Conservation (phyloP, 2,329 filamentous ascomycete species). For the Nemania bipapillata region DNA sequence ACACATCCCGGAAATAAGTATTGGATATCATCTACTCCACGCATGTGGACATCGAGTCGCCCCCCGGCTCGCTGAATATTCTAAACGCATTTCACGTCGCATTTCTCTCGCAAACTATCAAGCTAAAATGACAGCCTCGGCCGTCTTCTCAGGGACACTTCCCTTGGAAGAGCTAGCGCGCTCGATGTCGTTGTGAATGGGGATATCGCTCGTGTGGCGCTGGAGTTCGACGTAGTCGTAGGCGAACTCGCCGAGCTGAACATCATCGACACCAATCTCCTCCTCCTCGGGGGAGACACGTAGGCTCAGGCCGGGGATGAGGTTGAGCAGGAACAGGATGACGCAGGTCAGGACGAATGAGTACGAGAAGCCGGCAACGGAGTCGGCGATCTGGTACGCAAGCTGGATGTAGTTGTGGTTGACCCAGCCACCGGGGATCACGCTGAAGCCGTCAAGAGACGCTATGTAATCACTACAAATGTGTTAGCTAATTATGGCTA, state of each 20-base stretch:
- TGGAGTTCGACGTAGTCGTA: conserved; percentile 83
- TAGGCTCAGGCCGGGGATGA: conserved; percentile 75
- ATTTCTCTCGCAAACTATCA: not conserved
- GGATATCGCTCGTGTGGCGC: conserved; percentile 66
- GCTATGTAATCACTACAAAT: conserved; percentile 72
- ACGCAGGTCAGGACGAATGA: conserved; percentile 74
- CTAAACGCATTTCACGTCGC: not conserved
- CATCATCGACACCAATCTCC: conserved; percentile 76
- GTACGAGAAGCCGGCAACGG: conserved; percentile 72
- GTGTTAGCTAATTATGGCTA: conserved; percentile 23
- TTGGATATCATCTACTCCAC: conserved; percentile 26
- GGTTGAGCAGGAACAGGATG: conserved; percentile 76
- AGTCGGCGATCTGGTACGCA: conserved; percentile 76
- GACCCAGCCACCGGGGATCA: conserved; percentile 73
- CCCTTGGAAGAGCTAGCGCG: conserved; percentile 45
- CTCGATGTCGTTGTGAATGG: conserved; percentile 31
- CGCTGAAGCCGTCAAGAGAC: conserved; percentile 73
- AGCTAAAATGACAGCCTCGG: conserved; percentile 36
- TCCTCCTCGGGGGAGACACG: conserved; percentile 74
- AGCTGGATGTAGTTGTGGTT: conserved; percentile 77
- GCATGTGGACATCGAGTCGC: conserved; percentile 11
- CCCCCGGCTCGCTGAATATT: conserved; percentile 3
- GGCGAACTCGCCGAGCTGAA: conserved; percentile 82
- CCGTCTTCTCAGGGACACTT: conserved; percentile 46
- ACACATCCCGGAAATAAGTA: conserved; percentile 1